Evolutionary conservation across 441 rosid species (phyloP).

Genomic region (Pelargonium cotyledonis): DNA sequence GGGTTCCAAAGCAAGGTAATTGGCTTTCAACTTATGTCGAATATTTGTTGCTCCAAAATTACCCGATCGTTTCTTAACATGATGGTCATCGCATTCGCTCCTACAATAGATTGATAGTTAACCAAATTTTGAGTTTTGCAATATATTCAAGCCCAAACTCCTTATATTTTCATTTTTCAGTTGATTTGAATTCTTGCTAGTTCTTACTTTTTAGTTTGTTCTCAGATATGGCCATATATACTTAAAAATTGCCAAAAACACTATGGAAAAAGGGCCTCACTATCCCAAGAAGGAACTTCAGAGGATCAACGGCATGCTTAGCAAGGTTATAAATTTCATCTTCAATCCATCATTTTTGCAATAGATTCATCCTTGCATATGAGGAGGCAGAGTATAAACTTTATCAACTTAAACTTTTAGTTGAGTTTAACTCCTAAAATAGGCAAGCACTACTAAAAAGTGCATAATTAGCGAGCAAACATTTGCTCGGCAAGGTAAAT

Average conservation of each 20-base stretch:
- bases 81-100: too few relatives aligned
- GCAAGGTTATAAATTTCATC: conserved; percentile 39
- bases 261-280: conserved; percentile 67
- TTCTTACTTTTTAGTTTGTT: neutral
- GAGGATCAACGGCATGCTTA: conserved; percentile 73
- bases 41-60: neutral
- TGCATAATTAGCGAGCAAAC: too few relatives aligned
- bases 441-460: too few relatives aligned
- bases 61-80: neutral
- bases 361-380: too few relatives aligned
- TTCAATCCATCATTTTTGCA: neutral
- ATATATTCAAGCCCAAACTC: too few relatives aligned
- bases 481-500: too few relatives aligned
- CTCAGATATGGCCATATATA: conserved; percentile 70
- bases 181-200: neutral
- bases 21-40: neutral
- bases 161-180: neutral
- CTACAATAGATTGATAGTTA: too few relatives aligned
- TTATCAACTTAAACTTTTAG: too few relatives aligned
- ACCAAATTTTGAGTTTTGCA: too few relatives aligned
- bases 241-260: conserved; percentile 57
- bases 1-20: conserved; percentile 58
- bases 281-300: conserved; percentile 68
- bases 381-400: too few relatives aligned
- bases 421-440: too few relatives aligned